Evolutionary conservation across 352 stramenopile species (phyloP), one percentile per base, ranked within the genome.

Genomic region (Globisporangium paroecandrum): DNA sequence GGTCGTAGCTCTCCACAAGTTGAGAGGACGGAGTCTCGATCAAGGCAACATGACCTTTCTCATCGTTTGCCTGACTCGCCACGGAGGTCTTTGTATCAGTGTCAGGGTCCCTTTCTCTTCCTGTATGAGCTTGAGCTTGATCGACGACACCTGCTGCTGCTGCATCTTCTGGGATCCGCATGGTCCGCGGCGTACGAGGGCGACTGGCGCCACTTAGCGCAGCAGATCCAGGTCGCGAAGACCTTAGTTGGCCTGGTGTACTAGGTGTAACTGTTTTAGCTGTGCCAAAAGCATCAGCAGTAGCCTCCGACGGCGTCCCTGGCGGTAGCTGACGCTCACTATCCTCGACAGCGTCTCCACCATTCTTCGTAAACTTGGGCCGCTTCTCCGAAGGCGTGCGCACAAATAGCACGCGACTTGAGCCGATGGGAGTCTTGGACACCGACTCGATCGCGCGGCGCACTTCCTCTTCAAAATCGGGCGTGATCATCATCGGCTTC

Each of bases 391-490:
- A 83, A 2, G 79, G 77, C 32, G 76, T 79, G 6, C 64, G 72
- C 49, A 87, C 74, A 20, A 82, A 73, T 20, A 82, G n/a, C 12
- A 82, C 67, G 3, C 75, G 81, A 57, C 79, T 78, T 0, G 79
- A 85, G 0, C 73, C 69, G 12, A 88, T 69, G 0, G 77, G 77
- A 0, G 74, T 83, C 56, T 81, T 85, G 43, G 74, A 80, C 25
- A 75, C 71, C 0, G 65, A 64, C 15, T 82, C 76, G 46, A 89
- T 79, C 27, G 79, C 81, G 46, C 74, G 79, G 32, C 75, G 68
- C 41, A 85, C 75, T 57, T 87, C 85, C 27, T 82, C 79, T 64
- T 88, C 77, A 62, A 88, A 83, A 56, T 86, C 78, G 5, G 77
- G 72, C 25, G 72, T 86, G 29, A 81, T 75, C 4, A 81, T 76